Evolutionary conservation across 2,329 filamentous ascomycete species (phyloP), one percentile per base, ranked within the genome.

Genomic region (Pseudogymnoascus sp.): DNA sequence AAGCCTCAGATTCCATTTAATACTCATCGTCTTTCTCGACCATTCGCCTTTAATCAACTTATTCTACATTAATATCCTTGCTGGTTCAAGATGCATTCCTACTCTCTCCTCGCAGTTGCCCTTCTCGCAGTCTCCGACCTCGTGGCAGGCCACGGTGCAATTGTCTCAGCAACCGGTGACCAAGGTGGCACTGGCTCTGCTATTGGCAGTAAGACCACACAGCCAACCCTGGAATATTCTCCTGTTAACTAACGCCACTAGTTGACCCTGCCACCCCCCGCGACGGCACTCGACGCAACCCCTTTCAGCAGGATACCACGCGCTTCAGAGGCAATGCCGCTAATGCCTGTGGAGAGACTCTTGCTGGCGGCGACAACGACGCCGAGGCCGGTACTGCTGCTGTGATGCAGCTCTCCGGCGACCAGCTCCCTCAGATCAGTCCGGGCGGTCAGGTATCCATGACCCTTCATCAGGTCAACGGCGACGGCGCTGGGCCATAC

Each of bases 401-500:
- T 43, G 84, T 88, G 73, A 79, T 88, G 77, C 77, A 78, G 64
- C 78, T 80, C 72, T 86, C 80, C 5, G 85, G 84, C 63, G 75
- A 74, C 64, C 68, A 75, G 63, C 80, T 88, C 23, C 84, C 86
- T 9, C 85, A 88, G 75, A 76, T 88, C 68, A 78, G 77, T 5
- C 69, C 77, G 0, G 85, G 85, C 59, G 86, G 86, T 63, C 68
- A 78, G 63, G 68, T 88, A 65, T 76, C 76, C 68, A 87, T 88
- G 79, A 88, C 84, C 1, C 77, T 88, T 8, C 86, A 88, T 75
- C 85, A 88, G 72, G 84, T 88, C 72, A 88, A 88, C 74, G 78
- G 78, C 38, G 86, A 89, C 67, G 86, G 86, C 64, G 86, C 83
- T 64, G 86, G 86, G 16, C 70, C 70, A 60, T 68, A 69, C 63